Conservation (phyloP, 306 rosid species). For the Parietaria judaica region DNA sequence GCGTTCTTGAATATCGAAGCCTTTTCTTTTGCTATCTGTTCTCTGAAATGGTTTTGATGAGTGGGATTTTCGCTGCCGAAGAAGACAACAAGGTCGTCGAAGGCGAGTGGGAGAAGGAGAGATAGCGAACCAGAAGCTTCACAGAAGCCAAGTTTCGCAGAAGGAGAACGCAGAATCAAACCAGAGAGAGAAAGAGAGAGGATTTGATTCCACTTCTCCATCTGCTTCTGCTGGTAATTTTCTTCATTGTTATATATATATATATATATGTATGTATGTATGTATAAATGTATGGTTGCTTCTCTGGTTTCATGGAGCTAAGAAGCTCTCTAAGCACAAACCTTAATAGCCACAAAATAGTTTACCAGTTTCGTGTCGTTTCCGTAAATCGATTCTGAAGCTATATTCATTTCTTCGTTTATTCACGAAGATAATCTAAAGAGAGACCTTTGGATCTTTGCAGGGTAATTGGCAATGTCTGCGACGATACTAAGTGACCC, state of each 20-base stretch:
- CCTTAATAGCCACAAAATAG: background rate
- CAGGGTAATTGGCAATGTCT: slow-evolving; percentile 61
- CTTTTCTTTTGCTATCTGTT: background rate
- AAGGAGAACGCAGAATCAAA: slow-evolving; percentile 14
- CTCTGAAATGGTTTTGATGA: slow-evolving; percentile 71
- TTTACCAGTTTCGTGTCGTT: background rate
- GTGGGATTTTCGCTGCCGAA: slow-evolving; percentile 38
- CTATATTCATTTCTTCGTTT: too few relatives aligned
- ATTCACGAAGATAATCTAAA: background rate
- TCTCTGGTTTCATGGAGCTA: too few relatives aligned
- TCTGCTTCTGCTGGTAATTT: slow-evolving; percentile 71
- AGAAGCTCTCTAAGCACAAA: too few relatives aligned
- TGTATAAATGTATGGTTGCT: background rate
- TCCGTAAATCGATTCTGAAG: background rate
- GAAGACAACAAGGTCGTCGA: slow-evolving; percentile 51
- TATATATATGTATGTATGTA: background rate
- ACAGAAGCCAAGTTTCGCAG: slow-evolving; percentile 35
- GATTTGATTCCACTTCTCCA: slow-evolving; percentile 21
- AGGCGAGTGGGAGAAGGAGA: slow-evolving; percentile 89
- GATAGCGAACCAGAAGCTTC: slow-evolving; percentile 28
- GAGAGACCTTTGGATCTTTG: background rate
- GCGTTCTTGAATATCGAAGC: background rate
- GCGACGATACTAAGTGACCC: slow-evolving; percentile 59
- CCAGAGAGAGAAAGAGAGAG: background rate
- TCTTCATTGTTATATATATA: background rate